These are phyloP conservation scores for Coemansia sp. DNA, from an alignment of 192 early-diverging fungal genomes.

Conservation along the genomic window DNA sequence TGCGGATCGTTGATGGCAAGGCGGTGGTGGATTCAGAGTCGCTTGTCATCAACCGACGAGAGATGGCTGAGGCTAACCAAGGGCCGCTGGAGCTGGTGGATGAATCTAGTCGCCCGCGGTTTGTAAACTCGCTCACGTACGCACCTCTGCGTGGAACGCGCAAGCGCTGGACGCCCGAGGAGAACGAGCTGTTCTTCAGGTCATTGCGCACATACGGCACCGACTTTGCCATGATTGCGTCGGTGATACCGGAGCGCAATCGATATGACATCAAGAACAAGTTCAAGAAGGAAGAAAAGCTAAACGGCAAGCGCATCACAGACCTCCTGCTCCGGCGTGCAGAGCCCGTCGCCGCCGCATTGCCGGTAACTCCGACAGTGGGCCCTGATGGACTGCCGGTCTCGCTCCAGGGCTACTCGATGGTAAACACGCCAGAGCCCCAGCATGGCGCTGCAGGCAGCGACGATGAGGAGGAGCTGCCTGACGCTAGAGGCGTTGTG, in stretches of 20 bases:
- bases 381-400: conserved; percentile 7
- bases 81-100: conserved; percentile 48
- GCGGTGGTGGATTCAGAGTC: conserved; percentile 48
- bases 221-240: conserved; percentile 51
- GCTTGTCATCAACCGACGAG: conserved; percentile 40
- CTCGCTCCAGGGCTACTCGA: conserved; percentile 20
- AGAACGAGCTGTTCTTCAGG: conserved; percentile 43
- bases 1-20: conserved; percentile 50
- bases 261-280: conserved; percentile 51
- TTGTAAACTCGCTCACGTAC: conserved; percentile 50
- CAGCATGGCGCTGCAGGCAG: not conserved
- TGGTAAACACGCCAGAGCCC: conserved; percentile 15
- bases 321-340: conserved; percentile 22
- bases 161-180: conserved; percentile 40
- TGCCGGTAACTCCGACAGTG: not conserved
- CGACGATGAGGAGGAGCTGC: conserved; percentile 8
- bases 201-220: conserved; percentile 42
- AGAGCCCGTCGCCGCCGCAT: conserved; percentile 7
- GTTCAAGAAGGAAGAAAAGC: conserved; percentile 47
- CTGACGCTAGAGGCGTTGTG: not conserved
- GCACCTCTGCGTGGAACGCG: conserved; percentile 28
- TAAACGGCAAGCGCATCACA: conserved; percentile 26
- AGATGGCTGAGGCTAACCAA: conserved; percentile 23
- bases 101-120: conserved; percentile 34
- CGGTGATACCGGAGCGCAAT: conserved; percentile 28